Conservation (phyloP, 805 yeast genomes). For the Starmerella apis region DNA sequence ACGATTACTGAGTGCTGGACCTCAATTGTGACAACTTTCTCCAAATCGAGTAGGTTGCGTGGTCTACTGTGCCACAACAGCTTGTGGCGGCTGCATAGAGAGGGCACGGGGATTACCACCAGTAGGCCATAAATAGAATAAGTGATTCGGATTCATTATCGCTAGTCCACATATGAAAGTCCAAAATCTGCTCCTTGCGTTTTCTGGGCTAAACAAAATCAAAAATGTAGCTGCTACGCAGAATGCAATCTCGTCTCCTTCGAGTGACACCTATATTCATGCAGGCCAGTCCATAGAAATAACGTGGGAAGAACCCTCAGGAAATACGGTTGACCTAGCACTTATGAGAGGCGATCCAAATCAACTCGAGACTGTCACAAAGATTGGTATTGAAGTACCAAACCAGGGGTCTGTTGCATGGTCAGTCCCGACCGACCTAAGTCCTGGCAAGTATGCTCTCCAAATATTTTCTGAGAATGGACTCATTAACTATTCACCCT, state of each 20-base stretch:
- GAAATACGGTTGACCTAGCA: slow-evolving; percentile 23
- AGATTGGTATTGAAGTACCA: slow-evolving; percentile 26
- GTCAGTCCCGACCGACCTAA: slow-evolving; percentile 24
- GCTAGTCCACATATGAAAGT: slow-evolving; percentile 8
- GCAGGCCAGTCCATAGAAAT: slow-evolving; percentile 27
- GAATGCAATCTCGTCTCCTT: slow-evolving; percentile 18
- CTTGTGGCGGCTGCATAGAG: no score
- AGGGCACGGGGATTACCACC: slow-evolving; percentile 2
- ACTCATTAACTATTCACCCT: slow-evolving; percentile 29
- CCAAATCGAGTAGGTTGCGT: background rate
- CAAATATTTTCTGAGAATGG: slow-evolving; percentile 24
- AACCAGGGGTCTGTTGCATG: slow-evolving; percentile 29
- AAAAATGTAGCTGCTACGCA: slow-evolving; percentile 7
- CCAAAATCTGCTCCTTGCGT: slow-evolving; percentile 5
- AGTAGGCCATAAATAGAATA: background rate
- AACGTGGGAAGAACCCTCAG: slow-evolving; percentile 28
- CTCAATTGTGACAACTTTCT: no score
- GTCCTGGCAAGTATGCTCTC: slow-evolving; percentile 19
- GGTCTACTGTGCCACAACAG: no score
- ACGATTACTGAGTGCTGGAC: no score
- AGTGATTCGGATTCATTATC: background rate
- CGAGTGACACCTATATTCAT: slow-evolving; percentile 20
- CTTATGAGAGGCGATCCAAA: slow-evolving; percentile 27
- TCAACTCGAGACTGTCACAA: slow-evolving; percentile 22
- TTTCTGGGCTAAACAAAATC: slow-evolving; percentile 11